A percentile compares a stretch with the other conserved stretches of the same genome.
Conservation (phyloP, 371 early-diverging fungal species). For the Mucor mucedo region DNA sequence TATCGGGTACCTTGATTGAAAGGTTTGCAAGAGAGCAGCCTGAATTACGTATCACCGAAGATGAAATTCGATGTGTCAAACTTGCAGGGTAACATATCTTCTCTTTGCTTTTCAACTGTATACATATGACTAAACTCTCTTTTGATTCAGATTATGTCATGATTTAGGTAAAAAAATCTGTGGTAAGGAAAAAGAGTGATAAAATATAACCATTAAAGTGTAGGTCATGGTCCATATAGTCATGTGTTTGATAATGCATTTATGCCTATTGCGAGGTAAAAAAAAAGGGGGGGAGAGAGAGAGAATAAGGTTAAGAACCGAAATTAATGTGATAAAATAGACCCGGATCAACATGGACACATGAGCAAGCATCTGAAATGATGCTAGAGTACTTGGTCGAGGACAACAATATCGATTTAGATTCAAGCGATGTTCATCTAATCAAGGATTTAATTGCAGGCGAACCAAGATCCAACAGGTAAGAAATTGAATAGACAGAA, state of each 20-base stretch:
- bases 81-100: slow-evolving; percentile 74
- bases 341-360: slow-evolving; percentile 81
- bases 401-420: slow-evolving; percentile 80
- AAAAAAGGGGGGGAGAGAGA: background rate
- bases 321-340: slow-evolving; percentile 19
- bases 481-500: slow-evolving; percentile 17
- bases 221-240: slow-evolving; percentile 88
- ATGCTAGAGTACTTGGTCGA: slow-evolving; percentile 88
- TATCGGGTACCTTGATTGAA: slow-evolving; percentile 78
- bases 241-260: slow-evolving; percentile 93
- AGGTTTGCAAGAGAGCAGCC: slow-evolving; percentile 79
- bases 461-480: slow-evolving; percentile 42
- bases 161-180: slow-evolving; percentile 76
- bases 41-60: slow-evolving; percentile 75
- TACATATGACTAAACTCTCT: background rate
- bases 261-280: slow-evolving; percentile 47
- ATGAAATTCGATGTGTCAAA: slow-evolving; percentile 85
- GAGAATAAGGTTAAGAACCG: background rate
- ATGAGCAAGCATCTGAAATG: slow-evolving; percentile 87
- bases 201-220: background rate
- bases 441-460: slow-evolving; percentile 90
- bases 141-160: slow-evolving; percentile 72
- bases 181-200: background rate
- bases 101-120: background rate
- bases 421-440: slow-evolving; percentile 69